A percentile compares a stretch with the other conserved stretches of the same genome.
Evolutionary conservation across 2,329 filamentous ascomycete species (phyloP).

Genomic region (Byssoonygena ceratinophila): DNA sequence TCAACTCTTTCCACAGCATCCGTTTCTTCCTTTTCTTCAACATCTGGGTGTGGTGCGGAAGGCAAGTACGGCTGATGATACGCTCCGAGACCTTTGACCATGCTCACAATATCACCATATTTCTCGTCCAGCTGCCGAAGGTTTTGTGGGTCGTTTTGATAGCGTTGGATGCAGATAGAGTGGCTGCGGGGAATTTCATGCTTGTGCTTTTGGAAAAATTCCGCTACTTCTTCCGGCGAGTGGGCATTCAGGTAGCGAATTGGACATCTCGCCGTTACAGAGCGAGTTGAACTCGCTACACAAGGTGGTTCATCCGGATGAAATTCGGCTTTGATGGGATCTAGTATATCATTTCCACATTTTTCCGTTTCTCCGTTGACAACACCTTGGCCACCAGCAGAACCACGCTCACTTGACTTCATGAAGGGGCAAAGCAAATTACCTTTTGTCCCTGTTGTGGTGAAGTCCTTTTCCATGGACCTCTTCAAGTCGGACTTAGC

Average conservation of each 20-base stretch:
- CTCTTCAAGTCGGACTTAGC: conserved; percentile 50
- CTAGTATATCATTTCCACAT: conserved; percentile 48
- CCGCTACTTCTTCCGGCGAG: conserved; percentile 81
- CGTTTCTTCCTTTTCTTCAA: conserved; percentile 29
- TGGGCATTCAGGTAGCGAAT: conserved; percentile 90
- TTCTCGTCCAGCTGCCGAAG: conserved; percentile 85
- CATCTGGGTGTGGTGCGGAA: conserved; percentile 36
- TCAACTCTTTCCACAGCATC: conserved; percentile 59
- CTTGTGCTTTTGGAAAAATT: conserved; percentile 90
- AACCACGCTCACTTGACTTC: conserved; percentile 35
- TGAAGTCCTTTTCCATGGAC: conserved; percentile 79
- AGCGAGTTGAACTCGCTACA: conserved; percentile 30
- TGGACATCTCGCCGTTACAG: conserved; percentile 61
- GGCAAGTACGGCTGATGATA: conserved; percentile 83
- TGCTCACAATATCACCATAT: conserved; percentile 81
- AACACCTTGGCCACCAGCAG: conserved; percentile 22
- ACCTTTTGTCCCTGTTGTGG: conserved; percentile 64
- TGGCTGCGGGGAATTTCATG: conserved; percentile 90
- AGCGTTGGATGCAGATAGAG: conserved; percentile 80
- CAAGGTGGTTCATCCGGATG: conserved; percentile 37
- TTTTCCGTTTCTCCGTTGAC: conserved; percentile 32
- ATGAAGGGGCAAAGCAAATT: conserved; percentile 73
- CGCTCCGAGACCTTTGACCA: conserved; percentile 82
- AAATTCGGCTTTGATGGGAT: conserved; percentile 43
- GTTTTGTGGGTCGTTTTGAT: conserved; percentile 75